Percentiles rank a stretch among this genome's conserved stretches.
phyloP scores from a whole-genome alignment of 2,329 filamentous ascomycete species.

The Apiospora kogelbergensis region DNA sequence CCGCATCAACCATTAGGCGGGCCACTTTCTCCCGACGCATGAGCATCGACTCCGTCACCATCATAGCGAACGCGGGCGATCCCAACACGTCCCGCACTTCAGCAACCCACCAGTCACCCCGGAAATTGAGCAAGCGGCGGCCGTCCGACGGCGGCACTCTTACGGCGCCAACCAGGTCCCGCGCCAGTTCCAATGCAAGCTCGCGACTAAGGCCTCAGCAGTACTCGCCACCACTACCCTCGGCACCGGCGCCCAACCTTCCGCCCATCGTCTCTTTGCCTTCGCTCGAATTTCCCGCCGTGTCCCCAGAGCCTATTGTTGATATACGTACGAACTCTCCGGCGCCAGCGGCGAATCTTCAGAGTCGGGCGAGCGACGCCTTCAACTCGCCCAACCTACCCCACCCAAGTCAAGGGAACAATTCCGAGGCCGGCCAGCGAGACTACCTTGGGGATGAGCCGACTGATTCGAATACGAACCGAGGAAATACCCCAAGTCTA shows the following conservation, averaged over 20 bases:
- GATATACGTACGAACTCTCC: slow-evolving; percentile 16
- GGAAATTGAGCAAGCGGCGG: slow-evolving; percentile 27
- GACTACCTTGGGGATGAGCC: slow-evolving; percentile 28
- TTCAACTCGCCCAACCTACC: slow-evolving; percentile 22
- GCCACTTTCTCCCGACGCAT: slow-evolving; percentile 40
- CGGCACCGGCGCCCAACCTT: slow-evolving; percentile 36
- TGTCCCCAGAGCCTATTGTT: slow-evolving; percentile 18
- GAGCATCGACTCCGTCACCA: slow-evolving; percentile 43
- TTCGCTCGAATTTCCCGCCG: slow-evolving; percentile 33
- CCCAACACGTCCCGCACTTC: slow-evolving; percentile 16
- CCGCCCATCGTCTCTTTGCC: slow-evolving; percentile 42
- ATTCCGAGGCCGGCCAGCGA: slow-evolving; percentile 20
- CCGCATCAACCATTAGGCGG: slow-evolving; percentile 30
- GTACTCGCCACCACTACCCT: slow-evolving; percentile 22
- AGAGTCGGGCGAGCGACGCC: slow-evolving; percentile 21
- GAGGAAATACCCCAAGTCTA: slow-evolving; percentile 20
- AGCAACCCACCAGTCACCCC: slow-evolving; percentile 19
- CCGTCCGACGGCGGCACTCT: slow-evolving; percentile 27
- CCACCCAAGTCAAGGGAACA: slow-evolving; percentile 18
- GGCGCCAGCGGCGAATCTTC: background rate
- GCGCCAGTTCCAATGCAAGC: slow-evolving; percentile 11
- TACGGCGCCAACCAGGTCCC: slow-evolving; percentile 20
- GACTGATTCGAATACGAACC: slow-evolving; percentile 18
- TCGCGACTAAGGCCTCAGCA: slow-evolving; percentile 13
- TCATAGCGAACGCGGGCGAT: slow-evolving; percentile 22